phyloP scores from a whole-genome alignment of 2,329 filamentous ascomycete genomes.

The Exophiala mesophila region DNA sequence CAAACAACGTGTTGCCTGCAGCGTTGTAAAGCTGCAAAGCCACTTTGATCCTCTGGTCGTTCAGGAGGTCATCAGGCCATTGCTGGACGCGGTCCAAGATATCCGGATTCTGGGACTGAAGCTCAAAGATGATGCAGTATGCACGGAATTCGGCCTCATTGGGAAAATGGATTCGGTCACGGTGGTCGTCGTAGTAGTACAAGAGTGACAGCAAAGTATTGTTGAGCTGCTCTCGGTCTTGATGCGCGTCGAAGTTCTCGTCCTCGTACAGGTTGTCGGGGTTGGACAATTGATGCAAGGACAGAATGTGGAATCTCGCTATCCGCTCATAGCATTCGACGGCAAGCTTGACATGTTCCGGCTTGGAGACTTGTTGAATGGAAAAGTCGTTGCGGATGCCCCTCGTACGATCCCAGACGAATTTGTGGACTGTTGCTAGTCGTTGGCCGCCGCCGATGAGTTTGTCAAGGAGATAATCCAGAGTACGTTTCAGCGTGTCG shows the following conservation, averaged over 20 bases:
- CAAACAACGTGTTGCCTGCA: constrained; percentile 49
- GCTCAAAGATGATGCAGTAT: constrained; percentile 56
- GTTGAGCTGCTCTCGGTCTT: constrained; percentile 61
- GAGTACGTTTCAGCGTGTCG: constrained; percentile 40
- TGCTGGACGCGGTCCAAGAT: constrained; percentile 55
- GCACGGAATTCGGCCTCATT: constrained; percentile 62
- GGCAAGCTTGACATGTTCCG: constrained; percentile 52
- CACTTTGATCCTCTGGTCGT: constrained; percentile 50
- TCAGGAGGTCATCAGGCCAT: constrained; percentile 48
- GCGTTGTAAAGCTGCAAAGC: constrained; percentile 55
- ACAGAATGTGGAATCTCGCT: constrained; percentile 59
- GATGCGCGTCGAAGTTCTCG: constrained; percentile 52
- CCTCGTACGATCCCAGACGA: constrained; percentile 62
- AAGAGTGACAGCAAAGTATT: constrained; percentile 58
- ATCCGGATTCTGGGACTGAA: constrained; percentile 49
- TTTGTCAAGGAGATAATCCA: constrained; percentile 46
- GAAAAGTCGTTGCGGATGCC: constrained; percentile 62
- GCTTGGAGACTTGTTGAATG: constrained; percentile 55
- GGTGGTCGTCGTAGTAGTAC: constrained; percentile 56
- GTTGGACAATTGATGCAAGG: constrained; percentile 55
- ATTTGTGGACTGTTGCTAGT: constrained; percentile 53
- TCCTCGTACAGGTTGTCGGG: constrained; percentile 44
- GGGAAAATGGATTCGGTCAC: constrained; percentile 44
- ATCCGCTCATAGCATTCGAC: constrained; percentile 60
- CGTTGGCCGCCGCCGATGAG: constrained; percentile 48